Percentiles rank a stretch among this genome's conserved stretches.
Conservation (phyloP, 2,329 filamentous ascomycete species). For the Furcasterigmium sp. region DNA sequence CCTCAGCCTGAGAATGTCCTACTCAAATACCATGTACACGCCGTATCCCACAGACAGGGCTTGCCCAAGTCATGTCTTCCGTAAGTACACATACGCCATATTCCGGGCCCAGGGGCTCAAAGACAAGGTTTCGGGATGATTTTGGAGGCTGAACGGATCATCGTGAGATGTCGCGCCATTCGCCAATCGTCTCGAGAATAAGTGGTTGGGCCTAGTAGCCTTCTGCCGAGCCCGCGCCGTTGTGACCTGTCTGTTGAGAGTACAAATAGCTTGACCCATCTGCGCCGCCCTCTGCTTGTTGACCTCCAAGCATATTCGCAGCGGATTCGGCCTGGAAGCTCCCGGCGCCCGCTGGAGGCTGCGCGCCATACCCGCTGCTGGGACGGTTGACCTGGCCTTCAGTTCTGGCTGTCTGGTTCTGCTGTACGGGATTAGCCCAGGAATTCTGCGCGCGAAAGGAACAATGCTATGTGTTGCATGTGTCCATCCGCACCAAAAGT, state of each 20-base stretch:
- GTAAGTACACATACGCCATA: too few relatives aligned
- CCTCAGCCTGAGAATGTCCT: too few relatives aligned
- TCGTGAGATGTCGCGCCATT: too few relatives aligned
- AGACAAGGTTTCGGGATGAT: too few relatives aligned
- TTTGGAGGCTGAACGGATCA: too few relatives aligned
- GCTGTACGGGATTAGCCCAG: not conserved
- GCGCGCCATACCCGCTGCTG: constrained; percentile 44
- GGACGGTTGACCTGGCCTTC: constrained; percentile 45
- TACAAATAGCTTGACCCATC: constrained; percentile 45
- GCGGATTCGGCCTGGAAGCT: constrained; percentile 38
- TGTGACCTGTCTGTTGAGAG: constrained; percentile 48
- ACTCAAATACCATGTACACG: too few relatives aligned
- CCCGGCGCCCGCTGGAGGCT: constrained; percentile 34
- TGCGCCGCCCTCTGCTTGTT: constrained; percentile 36
- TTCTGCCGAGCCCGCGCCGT: constrained; percentile 49
- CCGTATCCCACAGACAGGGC: too few relatives aligned
- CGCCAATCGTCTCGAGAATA: too few relatives aligned
- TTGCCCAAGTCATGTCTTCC: too few relatives aligned
- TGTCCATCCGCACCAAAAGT: too few relatives aligned
- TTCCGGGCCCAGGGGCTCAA: too few relatives aligned
- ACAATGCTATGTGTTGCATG: too few relatives aligned
- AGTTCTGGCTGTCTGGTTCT: constrained; percentile 61
- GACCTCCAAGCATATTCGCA: constrained; percentile 28
- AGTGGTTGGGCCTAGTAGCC: constrained; percentile 35
- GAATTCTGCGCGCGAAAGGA: not conserved